Evolutionary conservation across 345 rosid species (phyloP), one percentile per base, ranked within the genome.

Genomic region (Cardamine occulta): DNA sequence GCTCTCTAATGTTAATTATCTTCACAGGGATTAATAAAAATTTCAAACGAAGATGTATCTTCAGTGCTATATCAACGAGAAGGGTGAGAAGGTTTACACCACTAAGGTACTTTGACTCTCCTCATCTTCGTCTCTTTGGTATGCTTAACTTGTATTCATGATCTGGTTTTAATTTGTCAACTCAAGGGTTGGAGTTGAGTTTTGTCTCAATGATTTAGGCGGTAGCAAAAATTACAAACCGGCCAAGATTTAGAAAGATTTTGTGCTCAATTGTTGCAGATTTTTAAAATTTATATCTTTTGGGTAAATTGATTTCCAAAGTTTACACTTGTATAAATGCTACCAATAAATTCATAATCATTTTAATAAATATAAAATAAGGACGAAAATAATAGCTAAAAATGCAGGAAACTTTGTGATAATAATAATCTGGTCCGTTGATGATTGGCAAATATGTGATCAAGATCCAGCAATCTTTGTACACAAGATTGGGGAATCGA

Each of bases 21-120:
- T 63, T 7, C 23, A 9, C 55, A 77, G 69, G 21, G 15, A 8
- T 23, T 71, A 23, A 32, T 34, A 24, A 8, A 44, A 2, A 44
- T 3, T 14, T 14, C 52, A 39, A 56, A 35, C 51, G 35, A 73
- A 42, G 24, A 89, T 89, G 95, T 89, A 86, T 86, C 95, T 89
- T 63, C 87, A 85, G 86, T 89, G 79, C 82, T 89, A 89, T 76
- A 88, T 89, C 56, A 89, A 89, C 70, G 95, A 89, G 57, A 89
- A 88, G 29, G 95, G 95, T 34, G 90, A 85, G 62, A 89, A 89
- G 73, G 92, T 89, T 52, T 89, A 89, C 86, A 89, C 95, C 73
- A 88, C 90, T 31, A 89, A 89, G 92, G 92, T 87, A 81, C 58
- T 32, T 65, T 42, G 4, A 7, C 32, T 39, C 54, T 66, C 0